Conservation (phyloP, 2,329 filamentous ascomycete species). For the Raffaelea albimanens region DNA sequence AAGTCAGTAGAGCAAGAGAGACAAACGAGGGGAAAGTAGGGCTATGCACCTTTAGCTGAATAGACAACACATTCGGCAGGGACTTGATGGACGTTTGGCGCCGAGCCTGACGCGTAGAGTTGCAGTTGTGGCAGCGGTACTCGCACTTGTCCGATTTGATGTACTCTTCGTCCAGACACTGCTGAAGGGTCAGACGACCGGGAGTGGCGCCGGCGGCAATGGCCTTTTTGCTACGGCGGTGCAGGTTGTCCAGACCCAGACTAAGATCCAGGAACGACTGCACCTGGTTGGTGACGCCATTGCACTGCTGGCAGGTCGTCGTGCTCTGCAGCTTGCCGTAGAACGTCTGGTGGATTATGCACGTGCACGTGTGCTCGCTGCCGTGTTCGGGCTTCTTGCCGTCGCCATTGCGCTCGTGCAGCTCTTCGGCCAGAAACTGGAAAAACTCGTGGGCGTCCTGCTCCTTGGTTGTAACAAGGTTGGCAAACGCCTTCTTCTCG, state of each 20-base stretch:
- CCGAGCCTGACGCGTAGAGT: conserved; percentile 65
- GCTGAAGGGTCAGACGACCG: conserved; percentile 47
- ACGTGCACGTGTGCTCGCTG: conserved; percentile 63
- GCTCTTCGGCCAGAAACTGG: conserved; percentile 84
- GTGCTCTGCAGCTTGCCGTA: conserved; percentile 86
- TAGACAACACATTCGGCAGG: conserved; percentile 78
- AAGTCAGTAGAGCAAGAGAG: not conserved
- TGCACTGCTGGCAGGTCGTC: conserved; percentile 82
- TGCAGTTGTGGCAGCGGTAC: conserved; percentile 78
- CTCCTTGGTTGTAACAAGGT: conserved; percentile 82
- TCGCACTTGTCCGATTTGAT: conserved; percentile 80
- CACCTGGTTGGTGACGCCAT: conserved; percentile 69
- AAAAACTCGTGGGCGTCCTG: conserved; percentile 98
- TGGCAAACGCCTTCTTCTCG: conserved; percentile 61
- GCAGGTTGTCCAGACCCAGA: conserved; percentile 66
- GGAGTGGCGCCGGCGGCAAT: not conserved
- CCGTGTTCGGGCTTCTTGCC: conserved; percentile 51
- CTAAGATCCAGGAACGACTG: conserved; percentile 89
- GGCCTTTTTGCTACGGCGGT: conserved; percentile 1
- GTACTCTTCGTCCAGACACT: conserved; percentile 78
- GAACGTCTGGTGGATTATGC: conserved; percentile 89
- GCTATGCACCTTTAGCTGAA: conserved; percentile 83
- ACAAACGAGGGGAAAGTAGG: conserved; percentile 13
- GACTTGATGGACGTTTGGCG: conserved; percentile 79
- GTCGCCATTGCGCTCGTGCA: conserved; percentile 75